Percentiles rank a stretch among this genome's conserved stretches.
These are phyloP conservation scores for Furculomyces boomerangus DNA, from an alignment of 371 early-diverging fungal genomes.

Conservation along the genomic window DNA sequence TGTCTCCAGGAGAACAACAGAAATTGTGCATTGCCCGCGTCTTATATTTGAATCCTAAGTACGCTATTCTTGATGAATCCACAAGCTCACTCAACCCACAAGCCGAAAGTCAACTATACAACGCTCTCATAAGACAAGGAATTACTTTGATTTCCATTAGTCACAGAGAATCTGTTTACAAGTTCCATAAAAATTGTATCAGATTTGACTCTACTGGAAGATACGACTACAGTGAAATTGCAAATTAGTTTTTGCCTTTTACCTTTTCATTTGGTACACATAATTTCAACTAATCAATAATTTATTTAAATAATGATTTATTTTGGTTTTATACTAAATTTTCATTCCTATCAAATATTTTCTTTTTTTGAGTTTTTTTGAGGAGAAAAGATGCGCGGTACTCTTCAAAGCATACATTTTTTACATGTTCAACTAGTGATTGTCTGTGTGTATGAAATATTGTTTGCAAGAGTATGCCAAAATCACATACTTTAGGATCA, in stretches of 20 bases:
- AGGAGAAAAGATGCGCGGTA: too few species aligned
- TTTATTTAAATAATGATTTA: too few species aligned
- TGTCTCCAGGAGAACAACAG: constrained; percentile 68
- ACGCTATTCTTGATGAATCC: constrained; percentile 59
- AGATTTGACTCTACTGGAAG: too few species aligned
- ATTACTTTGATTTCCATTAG: constrained; percentile 51
- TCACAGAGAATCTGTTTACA: too few species aligned
- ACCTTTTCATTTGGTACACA: too few species aligned
- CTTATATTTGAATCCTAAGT: constrained; percentile 40
- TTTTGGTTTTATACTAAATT: too few species aligned
- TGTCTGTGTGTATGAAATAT: neutral
- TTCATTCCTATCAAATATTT: too few species aligned
- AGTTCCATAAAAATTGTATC: too few species aligned
- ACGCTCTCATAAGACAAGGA: constrained; percentile 21
- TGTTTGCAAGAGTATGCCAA: neutral
- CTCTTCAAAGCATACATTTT: neutral
- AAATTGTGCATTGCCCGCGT: constrained; percentile 46
- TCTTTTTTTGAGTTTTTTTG: too few species aligned
- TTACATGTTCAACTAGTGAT: neutral
- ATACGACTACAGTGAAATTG: too few species aligned
- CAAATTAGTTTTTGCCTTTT: too few species aligned
- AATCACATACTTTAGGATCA: neutral
- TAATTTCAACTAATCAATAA: too few species aligned
- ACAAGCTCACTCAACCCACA: constrained; percentile 45
- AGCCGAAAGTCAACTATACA: constrained; percentile 32